phyloP scores from a whole-genome alignment of 2,329 filamentous ascomycete species.

The Nemania abortiva region DNA sequence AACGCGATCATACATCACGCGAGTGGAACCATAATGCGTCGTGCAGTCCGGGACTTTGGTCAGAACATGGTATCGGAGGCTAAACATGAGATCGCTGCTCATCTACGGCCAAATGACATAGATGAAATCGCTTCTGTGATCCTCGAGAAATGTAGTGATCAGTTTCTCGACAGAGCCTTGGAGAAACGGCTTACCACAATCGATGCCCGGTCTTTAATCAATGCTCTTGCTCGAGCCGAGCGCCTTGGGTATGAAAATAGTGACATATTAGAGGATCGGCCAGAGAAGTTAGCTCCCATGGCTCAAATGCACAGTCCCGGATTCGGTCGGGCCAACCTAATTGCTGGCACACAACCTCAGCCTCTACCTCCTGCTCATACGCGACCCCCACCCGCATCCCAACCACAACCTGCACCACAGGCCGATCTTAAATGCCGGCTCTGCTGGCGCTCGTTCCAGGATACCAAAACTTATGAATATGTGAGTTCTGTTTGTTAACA shows the following conservation, averaged over 20 bases:
- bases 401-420: slow-evolving; percentile 42
- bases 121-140: slow-evolving; percentile 61
- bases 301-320: slow-evolving; percentile 36
- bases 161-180: slow-evolving; percentile 66
- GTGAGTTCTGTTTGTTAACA: slow-evolving; percentile 42
- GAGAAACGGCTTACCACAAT: slow-evolving; percentile 66
- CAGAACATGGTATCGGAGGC: slow-evolving; percentile 56
- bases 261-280: slow-evolving; percentile 62
- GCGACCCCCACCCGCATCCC: slow-evolving; percentile 8
- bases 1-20: slow-evolving; percentile 64
- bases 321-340: slow-evolving; percentile 12
- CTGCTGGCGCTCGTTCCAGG: slow-evolving; percentile 50
- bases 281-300: slow-evolving; percentile 54
- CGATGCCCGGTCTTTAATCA: slow-evolving; percentile 65
- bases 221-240: slow-evolving; percentile 67
- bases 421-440: slow-evolving; percentile 46
- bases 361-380: slow-evolving; percentile 3
- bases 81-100: slow-evolving; percentile 57
- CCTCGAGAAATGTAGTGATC: slow-evolving; percentile 60
- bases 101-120: slow-evolving; percentile 57
- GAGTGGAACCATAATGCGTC: slow-evolving; percentile 52
- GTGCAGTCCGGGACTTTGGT: slow-evolving; percentile 61
- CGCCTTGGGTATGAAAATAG: slow-evolving; percentile 67
- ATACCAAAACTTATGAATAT: slow-evolving; percentile 47
- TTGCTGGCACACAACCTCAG: slow-evolving; percentile 6